These are phyloP conservation scores for Ustilago lituana DNA, from an alignment of 1,284 basidiomycete species.

Conservation along the genomic window DNA sequence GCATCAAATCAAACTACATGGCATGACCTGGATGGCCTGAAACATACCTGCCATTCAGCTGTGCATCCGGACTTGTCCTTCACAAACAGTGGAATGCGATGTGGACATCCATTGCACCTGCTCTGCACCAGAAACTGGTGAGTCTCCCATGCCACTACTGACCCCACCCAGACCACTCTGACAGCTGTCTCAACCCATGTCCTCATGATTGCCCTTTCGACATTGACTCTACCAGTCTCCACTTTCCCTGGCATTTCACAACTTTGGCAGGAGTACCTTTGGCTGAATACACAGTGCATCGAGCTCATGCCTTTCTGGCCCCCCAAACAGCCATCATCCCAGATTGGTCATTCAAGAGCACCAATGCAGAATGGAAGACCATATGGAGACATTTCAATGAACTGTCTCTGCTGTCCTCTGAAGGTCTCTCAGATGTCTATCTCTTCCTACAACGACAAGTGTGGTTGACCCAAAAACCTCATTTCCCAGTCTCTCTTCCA, in stretches of 20 bases:
- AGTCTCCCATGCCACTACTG: conserved; percentile 1
- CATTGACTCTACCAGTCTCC: not conserved
- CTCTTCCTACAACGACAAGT: conserved; percentile 4
- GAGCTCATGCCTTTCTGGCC: not conserved
- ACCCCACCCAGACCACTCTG: conserved; percentile 6
- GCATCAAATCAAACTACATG: conserved; percentile 7
- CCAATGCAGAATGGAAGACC: not conserved
- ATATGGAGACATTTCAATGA: conserved; percentile 3
- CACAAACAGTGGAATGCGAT: conserved; percentile 7
- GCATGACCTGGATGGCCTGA: not conserved
- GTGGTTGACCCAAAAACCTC: conserved; percentile 7
- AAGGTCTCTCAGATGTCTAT: conserved; percentile 3
- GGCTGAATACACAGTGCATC: not conserved
- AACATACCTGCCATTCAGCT: conserved; percentile 2
- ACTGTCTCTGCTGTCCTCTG: not conserved
- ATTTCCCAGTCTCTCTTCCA: too few relatives aligned
- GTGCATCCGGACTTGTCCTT: conserved; percentile 2
- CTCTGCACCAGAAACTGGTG: not conserved
- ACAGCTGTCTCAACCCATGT: conserved; percentile 1
- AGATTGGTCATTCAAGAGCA: not conserved
- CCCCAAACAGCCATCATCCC: not conserved
- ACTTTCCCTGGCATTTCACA: conserved; percentile 5
- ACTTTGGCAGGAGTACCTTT: too few relatives aligned
- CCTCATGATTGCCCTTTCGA: conserved; percentile 4
- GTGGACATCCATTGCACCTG: not conserved